Percentiles rank a stretch among this genome's conserved stretches.
phyloP scores from a whole-genome alignment of 164 flowering plant genomes.

The Stephania yunnanensis region DNA sequence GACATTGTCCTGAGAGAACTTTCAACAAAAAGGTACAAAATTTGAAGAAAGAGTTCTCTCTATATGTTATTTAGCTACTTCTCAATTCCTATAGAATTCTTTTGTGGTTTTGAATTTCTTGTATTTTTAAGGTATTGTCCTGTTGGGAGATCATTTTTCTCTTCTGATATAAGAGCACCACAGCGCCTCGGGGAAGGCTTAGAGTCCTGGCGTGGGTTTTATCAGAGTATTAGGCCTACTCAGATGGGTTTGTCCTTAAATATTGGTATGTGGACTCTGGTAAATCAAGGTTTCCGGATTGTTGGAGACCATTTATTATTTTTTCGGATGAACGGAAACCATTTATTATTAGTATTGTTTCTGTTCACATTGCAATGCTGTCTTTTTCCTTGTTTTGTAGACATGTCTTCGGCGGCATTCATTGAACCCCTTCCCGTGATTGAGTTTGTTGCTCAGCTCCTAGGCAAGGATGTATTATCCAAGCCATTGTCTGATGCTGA shows the following conservation, averaged over 20 bases:
- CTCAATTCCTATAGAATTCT: background rate
- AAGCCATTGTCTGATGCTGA: conserved; percentile 67
- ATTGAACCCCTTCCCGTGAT: conserved; percentile 77
- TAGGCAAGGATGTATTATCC: conserved; percentile 53
- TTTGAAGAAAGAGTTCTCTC: background rate
- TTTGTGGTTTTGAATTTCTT: conserved; percentile 8
- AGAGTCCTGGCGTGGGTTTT: conserved; percentile 93
- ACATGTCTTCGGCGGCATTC: conserved; percentile 76
- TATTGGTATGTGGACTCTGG: conserved; percentile 43
- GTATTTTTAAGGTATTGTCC: conserved; percentile 50
- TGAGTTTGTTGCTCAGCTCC: conserved; percentile 69
- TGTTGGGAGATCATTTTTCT: conserved; percentile 80
- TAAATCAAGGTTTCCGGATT: background rate
- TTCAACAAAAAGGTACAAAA: conserved; percentile 51
- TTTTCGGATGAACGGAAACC: too few species aligned
- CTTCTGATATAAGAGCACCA: conserved; percentile 64
- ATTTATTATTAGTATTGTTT: background rate
- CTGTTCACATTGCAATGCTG: background rate
- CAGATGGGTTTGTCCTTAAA: conserved; percentile 94
- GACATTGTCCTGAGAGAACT: conserved; percentile 87
- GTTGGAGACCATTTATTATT: background rate
- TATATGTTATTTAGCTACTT: background rate
- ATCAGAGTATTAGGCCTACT: conserved; percentile 93
- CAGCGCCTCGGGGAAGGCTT: conserved; percentile 85
- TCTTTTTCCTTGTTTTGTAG: conserved; percentile 24